Base-by-base conservation (phyloP, 768 basidiomycete species). In the Inosperma sp. region DNA sequence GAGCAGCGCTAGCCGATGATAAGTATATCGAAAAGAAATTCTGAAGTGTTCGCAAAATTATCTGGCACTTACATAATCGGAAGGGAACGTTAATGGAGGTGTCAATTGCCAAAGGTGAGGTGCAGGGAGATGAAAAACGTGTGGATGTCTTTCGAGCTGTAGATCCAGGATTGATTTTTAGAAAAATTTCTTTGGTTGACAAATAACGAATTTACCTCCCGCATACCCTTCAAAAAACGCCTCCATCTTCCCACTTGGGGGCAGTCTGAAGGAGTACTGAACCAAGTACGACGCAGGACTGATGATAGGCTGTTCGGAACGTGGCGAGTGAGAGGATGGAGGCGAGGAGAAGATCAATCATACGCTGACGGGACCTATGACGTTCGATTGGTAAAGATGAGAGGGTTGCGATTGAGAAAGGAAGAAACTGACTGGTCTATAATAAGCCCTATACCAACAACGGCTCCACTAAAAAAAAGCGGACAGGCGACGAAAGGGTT, bases 91-190 rank as follows among this genome's bases (percentile, higher is more conserved):
- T n/a, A n/a, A 59, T 16, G 69, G 60, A 0, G 84, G 81, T 1
- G 81, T 77, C 35, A 94, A 79, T 60, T 93, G 90, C 90, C 90
- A 94, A 48, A 94, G 82, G 55, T 92, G 89, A 1, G 90, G 91
- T 9, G 88, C 83, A 1, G 87, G 84, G 9, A 95, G 77, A 61
- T 91, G 88, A 0, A 88, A 62, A 21, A 96, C 86, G 53, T 87
- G 78, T 0, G 90, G 88, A 55, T 95, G 91, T 3, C 84, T 76
- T 62, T 93, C 89, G 54, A 94, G 78, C 87, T 91, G n/a, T n/a
- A n/a, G n/a, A n/a, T n/a, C n/a, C 9, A 30, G 44, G 19, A 7
- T n/a, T 19, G 16, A 17, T 17, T n/a, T 48, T n/a, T 17, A 40
- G 34, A 16, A 30, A 23, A 16, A 40, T 50, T 42, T 49, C 25